These are phyloP conservation scores for Cladosporium sp. DNA, from an alignment of 2,329 filamentous ascomycete genomes.

Conservation along the genomic window DNA sequence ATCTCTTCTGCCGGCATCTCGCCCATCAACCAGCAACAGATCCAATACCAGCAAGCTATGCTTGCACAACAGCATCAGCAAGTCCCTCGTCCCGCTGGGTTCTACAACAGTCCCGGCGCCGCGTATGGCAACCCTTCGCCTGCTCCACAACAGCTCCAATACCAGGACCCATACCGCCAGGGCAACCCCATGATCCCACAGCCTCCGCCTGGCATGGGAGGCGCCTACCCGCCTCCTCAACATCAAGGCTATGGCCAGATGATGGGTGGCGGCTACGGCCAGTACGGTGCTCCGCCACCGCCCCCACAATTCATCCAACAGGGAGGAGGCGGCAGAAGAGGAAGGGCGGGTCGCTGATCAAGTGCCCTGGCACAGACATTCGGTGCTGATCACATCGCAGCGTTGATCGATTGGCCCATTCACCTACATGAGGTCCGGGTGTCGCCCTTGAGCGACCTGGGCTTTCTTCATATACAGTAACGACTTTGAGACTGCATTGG, in stretches of 20 bases:
- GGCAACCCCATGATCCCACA: constrained; percentile 30
- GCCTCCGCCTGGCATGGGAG: constrained; percentile 17
- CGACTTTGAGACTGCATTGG: no score
- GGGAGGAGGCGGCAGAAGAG: constrained; percentile 7
- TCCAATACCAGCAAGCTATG: constrained; percentile 54
- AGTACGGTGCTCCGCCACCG: constrained; percentile 3
- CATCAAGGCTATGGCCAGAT: constrained; percentile 24
- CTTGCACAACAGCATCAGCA: constrained; percentile 40
- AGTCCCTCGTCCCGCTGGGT: constrained; percentile 26
- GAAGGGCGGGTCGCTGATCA: constrained; percentile 1
- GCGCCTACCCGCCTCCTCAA: constrained; percentile 14
- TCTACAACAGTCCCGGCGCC: constrained; percentile 25
- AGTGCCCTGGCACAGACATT: no score
- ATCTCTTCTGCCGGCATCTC: constrained; percentile 32
- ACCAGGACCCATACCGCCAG: constrained; percentile 42
- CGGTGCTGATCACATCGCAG: no score
- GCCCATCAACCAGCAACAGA: constrained; percentile 48
- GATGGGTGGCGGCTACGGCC: constrained; percentile 7
- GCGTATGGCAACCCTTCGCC: constrained; percentile 25
- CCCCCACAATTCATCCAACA: constrained; percentile 6
- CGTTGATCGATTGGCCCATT: no score
- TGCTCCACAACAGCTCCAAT: constrained; percentile 19
- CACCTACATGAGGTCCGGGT: no score
- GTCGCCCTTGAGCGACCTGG: no score
- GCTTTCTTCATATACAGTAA: no score